phyloP scores from a whole-genome alignment of 306 rosid genomes.

The Citrullus mucosospermus region DNA sequence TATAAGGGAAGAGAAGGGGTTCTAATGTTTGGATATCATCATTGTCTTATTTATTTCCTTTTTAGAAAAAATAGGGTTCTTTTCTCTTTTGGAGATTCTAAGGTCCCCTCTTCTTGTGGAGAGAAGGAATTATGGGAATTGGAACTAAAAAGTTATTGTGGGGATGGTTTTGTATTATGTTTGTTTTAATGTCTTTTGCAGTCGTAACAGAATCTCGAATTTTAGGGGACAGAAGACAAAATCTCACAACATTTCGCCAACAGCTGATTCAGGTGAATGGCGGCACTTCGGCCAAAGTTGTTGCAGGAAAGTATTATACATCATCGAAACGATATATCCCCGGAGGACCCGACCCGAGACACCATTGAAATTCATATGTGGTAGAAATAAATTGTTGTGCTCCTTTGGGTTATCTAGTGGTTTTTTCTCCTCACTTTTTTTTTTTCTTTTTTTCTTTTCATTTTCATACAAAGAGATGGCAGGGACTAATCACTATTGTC shows the following conservation, averaged over 20 bases:
- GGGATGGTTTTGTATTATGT: not conserved
- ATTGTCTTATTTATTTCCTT: not conserved
- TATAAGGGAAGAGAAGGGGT: not conserved
- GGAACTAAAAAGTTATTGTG: not conserved
- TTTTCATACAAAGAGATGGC: not conserved
- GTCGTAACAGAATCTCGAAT: not conserved
- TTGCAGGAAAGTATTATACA: not conserved
- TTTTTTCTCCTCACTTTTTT: not conserved
- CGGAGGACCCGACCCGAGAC: constrained; percentile 1
- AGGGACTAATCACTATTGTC: not conserved
- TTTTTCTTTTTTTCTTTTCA: not conserved
- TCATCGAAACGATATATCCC: not conserved
- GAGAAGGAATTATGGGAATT: not conserved
- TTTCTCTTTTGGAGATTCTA: not conserved
- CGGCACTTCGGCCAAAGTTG: not conserved
- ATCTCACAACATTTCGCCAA: not conserved
- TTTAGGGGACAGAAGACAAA: not conserved
- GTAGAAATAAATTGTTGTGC: not conserved
- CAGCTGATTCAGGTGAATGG: not conserved
- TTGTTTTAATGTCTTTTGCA: not conserved
- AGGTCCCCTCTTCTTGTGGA: not conserved
- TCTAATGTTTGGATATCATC: not conserved
- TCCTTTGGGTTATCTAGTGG: not conserved
- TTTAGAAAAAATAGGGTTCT: not conserved
- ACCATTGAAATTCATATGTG: not conserved